Conservation (phyloP, 805 yeast genomes). For the Kuraishia ogatae region DNA sequence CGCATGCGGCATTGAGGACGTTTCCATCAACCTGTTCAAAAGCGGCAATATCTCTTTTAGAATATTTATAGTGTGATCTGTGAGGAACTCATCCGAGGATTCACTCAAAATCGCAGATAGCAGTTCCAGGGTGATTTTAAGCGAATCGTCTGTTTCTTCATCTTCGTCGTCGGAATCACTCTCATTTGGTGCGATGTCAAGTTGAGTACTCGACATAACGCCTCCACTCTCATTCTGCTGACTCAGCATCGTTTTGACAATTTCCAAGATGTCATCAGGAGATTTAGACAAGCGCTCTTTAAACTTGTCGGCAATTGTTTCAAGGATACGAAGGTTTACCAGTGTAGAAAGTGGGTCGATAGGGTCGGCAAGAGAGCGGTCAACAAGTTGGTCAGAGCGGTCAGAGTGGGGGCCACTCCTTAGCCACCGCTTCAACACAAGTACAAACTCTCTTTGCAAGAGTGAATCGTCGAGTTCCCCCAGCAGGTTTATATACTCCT, state of each 20-base stretch:
- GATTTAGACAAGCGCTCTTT: constrained; percentile 47
- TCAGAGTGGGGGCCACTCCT: no score
- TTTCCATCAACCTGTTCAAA: constrained; percentile 1
- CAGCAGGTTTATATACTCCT: constrained; percentile 33
- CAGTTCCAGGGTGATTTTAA: constrained; percentile 26
- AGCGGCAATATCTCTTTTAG: constrained; percentile 10
- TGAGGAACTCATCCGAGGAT: constrained; percentile 8
- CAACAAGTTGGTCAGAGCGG: no score
- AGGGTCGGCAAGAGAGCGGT: constrained; percentile 8
- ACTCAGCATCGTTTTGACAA: constrained; percentile 33
- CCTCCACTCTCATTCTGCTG: constrained; percentile 15
- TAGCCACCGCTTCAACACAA: constrained; percentile 56
- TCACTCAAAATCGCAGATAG: constrained; percentile 28
- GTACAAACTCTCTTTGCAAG: constrained; percentile 38
- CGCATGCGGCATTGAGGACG: constrained; percentile 11
- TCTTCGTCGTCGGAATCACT: constrained; percentile 32
- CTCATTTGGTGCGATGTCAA: no score
- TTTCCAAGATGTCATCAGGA: constrained; percentile 47
- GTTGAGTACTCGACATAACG: no score
- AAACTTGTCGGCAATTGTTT: constrained; percentile 47
- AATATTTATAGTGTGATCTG: constrained; percentile 2
- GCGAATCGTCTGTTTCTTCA: constrained; percentile 18
- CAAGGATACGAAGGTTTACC: constrained; percentile 56
- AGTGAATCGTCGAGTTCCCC: constrained; percentile 38
- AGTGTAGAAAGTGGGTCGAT: constrained; percentile 46